Evolutionary conservation across 1,284 basidiomycete species (phyloP).

Genomic region (Ustilago crameri): DNA sequence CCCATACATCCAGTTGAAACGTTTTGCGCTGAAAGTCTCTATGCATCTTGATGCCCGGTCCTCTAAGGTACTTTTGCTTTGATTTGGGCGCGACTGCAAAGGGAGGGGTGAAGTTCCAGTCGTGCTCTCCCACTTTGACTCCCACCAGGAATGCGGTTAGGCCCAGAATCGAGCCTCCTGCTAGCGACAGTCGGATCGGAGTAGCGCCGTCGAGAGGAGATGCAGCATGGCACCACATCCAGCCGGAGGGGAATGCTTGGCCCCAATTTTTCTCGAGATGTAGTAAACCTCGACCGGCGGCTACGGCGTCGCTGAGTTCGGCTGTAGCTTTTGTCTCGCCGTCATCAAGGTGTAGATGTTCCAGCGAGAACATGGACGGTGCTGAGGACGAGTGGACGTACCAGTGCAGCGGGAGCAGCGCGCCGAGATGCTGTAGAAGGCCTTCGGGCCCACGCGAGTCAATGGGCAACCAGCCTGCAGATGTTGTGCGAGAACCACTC

Average conservation of each 20-base stretch:
- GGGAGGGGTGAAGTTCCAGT: slow-evolving; percentile 37
- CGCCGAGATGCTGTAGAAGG: slow-evolving; percentile 36
- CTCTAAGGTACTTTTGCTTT: slow-evolving; percentile 9
- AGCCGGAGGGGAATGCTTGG: slow-evolving; percentile 38
- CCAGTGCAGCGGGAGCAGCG: slow-evolving; percentile 35
- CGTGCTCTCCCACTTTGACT: slow-evolving; percentile 7
- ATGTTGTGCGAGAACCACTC: slow-evolving; percentile 3
- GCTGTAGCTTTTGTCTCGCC: background rate
- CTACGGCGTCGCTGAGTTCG: slow-evolving; percentile 14
- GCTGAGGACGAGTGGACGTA: slow-evolving; percentile 34
- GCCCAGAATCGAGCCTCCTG: slow-evolving; percentile 34
- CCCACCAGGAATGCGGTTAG: slow-evolving; percentile 42
- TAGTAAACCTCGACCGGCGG: slow-evolving; percentile 24
- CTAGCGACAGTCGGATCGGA: slow-evolving; percentile 9
- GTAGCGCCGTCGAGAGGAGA: slow-evolving; percentile 17
- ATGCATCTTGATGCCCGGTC: slow-evolving; percentile 18
- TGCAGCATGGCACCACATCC: slow-evolving; percentile 39
- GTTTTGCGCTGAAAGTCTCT: slow-evolving; percentile 21
- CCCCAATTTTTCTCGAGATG: slow-evolving; percentile 50
- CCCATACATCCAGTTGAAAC: slow-evolving; percentile 31
- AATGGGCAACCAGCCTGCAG: slow-evolving; percentile 5
- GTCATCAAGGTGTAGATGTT: slow-evolving; percentile 10
- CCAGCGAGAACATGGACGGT: slow-evolving; percentile 27
- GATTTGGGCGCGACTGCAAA: slow-evolving; percentile 25
- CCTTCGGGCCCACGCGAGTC: slow-evolving; percentile 31